Evolutionary conservation across 441 rosid genomes (phyloP).

Genomic region (Mallotus repandus): DNA sequence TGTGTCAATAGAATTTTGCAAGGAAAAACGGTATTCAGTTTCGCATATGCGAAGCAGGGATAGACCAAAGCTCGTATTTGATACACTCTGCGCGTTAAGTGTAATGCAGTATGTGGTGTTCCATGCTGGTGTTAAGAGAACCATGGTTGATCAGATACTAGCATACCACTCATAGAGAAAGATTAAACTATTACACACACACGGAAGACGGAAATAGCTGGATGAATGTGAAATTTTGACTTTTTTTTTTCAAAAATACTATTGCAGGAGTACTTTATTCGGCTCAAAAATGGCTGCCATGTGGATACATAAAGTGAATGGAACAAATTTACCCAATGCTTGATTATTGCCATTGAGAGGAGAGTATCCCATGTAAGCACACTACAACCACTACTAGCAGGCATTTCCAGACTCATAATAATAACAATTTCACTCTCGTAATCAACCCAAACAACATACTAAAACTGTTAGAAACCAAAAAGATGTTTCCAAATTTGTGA

Average conservation of each 20-base stretch:
- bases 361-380: conserved; percentile 53
- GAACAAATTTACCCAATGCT: conserved; percentile 50
- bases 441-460: not conserved
- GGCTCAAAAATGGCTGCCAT: conserved; percentile 69
- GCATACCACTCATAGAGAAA: not conserved
- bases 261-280: conserved; percentile 75
- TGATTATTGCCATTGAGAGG: conserved; percentile 76
- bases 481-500: not conserved
- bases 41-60: conserved; percentile 65
- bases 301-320: conserved; percentile 56
- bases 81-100: conserved; percentile 72
- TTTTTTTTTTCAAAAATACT: not conserved
- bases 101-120: conserved; percentile 80
- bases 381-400: not conserved
- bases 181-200: too few species aligned
- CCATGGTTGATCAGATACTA: conserved; percentile 63
- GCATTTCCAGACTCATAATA: too few species aligned
- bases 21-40: conserved; percentile 70
- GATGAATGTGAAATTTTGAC: not conserved
- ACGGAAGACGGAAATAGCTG: not conserved
- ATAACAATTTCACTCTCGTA: too few species aligned
- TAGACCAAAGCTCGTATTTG: conserved; percentile 76
- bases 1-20: conserved; percentile 65
- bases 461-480: too few species aligned
- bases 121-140: conserved; percentile 70